Evolutionary conservation across 2,329 filamentous ascomycete species (phyloP), one percentile per base, ranked within the genome.

Genomic region (Fusarium mangiferae): DNA sequence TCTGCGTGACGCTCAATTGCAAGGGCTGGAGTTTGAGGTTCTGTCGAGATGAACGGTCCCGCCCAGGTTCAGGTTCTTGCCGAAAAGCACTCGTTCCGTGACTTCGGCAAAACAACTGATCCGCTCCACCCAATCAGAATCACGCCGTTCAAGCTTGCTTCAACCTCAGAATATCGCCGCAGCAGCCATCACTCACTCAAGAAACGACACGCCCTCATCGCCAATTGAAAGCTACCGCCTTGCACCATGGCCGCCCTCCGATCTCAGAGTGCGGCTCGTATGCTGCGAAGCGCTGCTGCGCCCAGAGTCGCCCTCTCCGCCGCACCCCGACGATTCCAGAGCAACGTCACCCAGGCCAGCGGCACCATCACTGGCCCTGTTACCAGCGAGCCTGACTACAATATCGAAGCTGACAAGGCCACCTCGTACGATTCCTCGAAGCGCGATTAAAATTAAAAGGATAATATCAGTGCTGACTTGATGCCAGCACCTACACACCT

Each of bases 371-470:
- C 82, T 72, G 80, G 79, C 70, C 83, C 81, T 66, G 76, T 77
- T 75, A 87, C 86, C 75, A 94, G 96, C 82, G 88, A 93, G 78
- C 94, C 94, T 70, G 92, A 98, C 81, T 98, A 97, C 82, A 88
- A 89, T 75, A 92, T 92, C 48, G 91, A 91, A 57, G 88, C 93
- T 78, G 96, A 98, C 84, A 95, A 95, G 84, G 93, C 93, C 73
- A 97, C 94, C 75, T 98, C 95, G 95, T 98, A 89, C 77, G 83
- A 66, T 41, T 39, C 35, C 61, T 39, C 58, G 26, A 66, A 24
- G 22, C 26, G 30, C 56, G 52, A 72, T 49, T 63, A 54, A 68
- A 42, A 39, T n/a, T 52, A 13, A 26, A 14, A 68, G 45, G 13
- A 41, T 26, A 48, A 62, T 36, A 26, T 15, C 66, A 52, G 48